These are phyloP conservation scores for Cyberlindnera mycetangii DNA, from an alignment of 805 yeast genomes.

Conservation along the genomic window DNA sequence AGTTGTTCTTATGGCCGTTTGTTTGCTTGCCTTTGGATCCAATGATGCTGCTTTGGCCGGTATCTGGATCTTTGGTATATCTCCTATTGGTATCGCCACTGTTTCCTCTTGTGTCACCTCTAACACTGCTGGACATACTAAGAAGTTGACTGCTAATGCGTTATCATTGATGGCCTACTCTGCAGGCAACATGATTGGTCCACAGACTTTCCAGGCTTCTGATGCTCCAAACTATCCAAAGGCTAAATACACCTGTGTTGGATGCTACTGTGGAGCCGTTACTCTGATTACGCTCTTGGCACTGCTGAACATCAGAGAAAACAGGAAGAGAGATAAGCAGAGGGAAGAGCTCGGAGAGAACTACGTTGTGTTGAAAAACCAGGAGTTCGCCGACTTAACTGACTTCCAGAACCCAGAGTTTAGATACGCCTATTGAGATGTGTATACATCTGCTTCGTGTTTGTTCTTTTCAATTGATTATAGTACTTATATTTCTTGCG, in stretches of 20 bases:
- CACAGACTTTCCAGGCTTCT: constrained; percentile 59
- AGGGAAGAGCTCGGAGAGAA: constrained; percentile 21
- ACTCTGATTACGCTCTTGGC: constrained; percentile 1
- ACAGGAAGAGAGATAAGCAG: constrained; percentile 35
- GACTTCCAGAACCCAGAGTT: constrained; percentile 53
- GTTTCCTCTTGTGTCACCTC: constrained; percentile 23
- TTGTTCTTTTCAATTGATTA: too few relatives aligned
- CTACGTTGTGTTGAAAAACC: constrained; percentile 21
- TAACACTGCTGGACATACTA: constrained; percentile 19
- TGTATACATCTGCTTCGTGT: too few relatives aligned
- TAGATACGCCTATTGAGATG: too few relatives aligned
- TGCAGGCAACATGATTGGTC: constrained; percentile 49
- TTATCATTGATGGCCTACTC: constrained; percentile 14
- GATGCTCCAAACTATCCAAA: constrained; percentile 58
- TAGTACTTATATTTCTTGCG: too few relatives aligned
- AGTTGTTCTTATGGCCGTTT: constrained; percentile 5
- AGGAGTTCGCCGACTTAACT: constrained; percentile 46
- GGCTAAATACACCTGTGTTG: constrained; percentile 39
- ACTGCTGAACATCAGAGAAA: constrained; percentile 33
- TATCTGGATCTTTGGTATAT: constrained; percentile 28
- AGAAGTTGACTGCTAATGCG: constrained; percentile 14
- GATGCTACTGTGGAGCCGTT: constrained; percentile 6
- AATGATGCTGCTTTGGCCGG: constrained; percentile 31
- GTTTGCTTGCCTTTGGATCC: constrained; percentile 36
- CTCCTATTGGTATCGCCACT: constrained; percentile 22